These are phyloP conservation scores for Thraustochytrium striatum DNA, from an alignment of 352 stramenopile genomes.

Conservation along the genomic window DNA sequence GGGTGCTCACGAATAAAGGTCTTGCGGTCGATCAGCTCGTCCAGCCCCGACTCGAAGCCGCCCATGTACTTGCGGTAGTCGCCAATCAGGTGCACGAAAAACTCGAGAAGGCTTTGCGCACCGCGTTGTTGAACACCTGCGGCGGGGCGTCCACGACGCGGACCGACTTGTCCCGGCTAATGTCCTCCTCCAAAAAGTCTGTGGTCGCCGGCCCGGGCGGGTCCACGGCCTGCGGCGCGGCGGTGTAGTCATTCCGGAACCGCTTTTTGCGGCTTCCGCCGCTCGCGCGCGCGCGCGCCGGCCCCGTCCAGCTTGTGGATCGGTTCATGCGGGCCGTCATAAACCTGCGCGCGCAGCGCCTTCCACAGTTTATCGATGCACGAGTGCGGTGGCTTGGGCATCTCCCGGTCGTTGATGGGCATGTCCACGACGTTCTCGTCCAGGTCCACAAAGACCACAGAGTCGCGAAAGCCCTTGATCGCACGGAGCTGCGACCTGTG, in stretches of 20 bases:
- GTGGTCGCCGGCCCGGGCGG: neutral
- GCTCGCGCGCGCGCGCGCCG: neutral
- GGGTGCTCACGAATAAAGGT: conserved; percentile 28
- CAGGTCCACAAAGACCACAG: conserved; percentile 47
- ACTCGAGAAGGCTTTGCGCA: conserved; percentile 49
- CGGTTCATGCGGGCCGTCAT: neutral
- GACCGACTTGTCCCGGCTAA: neutral
- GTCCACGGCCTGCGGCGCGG: neutral
- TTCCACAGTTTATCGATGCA: neutral
- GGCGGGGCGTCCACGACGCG: neutral
- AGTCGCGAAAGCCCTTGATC: neutral
- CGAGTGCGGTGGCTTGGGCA: neutral
- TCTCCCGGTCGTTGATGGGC: neutral
- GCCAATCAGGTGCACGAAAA: conserved; percentile 33
- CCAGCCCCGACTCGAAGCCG: conserved; percentile 18
- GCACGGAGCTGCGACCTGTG: conserved; percentile 13
- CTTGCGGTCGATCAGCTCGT: conserved; percentile 43
- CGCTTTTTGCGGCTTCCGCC: neutral
- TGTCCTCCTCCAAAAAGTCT: conserved; percentile 36
- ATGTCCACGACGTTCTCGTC: conserved; percentile 41
- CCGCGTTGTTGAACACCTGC: conserved; percentile 40
- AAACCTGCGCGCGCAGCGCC: neutral
- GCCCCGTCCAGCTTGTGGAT: conserved; percentile 5
- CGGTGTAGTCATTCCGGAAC: neutral
- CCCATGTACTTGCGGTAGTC: conserved; percentile 42